Percentiles rank a stretch among this genome's conserved stretches.
Evolutionary conservation across 345 rosid genomes (phyloP).

Genomic region (Salix udensis): DNA sequence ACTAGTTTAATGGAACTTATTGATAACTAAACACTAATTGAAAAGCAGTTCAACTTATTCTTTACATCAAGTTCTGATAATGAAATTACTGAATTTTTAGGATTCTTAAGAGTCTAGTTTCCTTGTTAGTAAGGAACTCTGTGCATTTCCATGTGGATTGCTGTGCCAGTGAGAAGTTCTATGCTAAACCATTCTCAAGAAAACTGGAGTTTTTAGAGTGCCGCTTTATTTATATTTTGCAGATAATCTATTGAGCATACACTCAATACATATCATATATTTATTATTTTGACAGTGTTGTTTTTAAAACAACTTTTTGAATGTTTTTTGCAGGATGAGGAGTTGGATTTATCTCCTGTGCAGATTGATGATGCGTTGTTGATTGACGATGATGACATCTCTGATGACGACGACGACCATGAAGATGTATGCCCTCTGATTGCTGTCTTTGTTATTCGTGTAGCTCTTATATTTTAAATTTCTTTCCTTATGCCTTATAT

Average conservation of each 20-base stretch:
- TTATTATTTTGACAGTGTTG: not conserved
- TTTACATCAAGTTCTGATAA: not conserved
- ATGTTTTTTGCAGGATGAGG: constrained; percentile 68
- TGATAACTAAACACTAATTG: not conserved
- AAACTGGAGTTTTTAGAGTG: not conserved
- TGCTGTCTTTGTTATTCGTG: not conserved
- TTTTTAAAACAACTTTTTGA: not conserved
- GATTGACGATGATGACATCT: constrained; percentile 96
- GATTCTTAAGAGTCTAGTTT: not conserved
- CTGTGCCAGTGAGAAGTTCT: not conserved
- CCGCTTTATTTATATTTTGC: not conserved
- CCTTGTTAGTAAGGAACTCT: not conserved
- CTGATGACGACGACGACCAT: constrained; percentile 91
- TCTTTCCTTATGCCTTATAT: not conserved
- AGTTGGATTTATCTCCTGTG: constrained; percentile 77
- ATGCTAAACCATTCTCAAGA: not conserved
- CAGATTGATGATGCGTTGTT: constrained; percentile 93
- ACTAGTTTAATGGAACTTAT: not conserved
- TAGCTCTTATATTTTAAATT: not conserved
- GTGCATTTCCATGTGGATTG: not conserved
- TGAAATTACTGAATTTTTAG: not conserved
- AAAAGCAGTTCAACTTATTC: not conserved
- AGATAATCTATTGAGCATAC: not conserved
- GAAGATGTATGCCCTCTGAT: constrained; percentile 69
- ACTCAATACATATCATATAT: not conserved